These are phyloP conservation scores for Trichoderma erinaceum DNA, from an alignment of 495 filamentous ascomycete species.

Conservation along the genomic window DNA sequence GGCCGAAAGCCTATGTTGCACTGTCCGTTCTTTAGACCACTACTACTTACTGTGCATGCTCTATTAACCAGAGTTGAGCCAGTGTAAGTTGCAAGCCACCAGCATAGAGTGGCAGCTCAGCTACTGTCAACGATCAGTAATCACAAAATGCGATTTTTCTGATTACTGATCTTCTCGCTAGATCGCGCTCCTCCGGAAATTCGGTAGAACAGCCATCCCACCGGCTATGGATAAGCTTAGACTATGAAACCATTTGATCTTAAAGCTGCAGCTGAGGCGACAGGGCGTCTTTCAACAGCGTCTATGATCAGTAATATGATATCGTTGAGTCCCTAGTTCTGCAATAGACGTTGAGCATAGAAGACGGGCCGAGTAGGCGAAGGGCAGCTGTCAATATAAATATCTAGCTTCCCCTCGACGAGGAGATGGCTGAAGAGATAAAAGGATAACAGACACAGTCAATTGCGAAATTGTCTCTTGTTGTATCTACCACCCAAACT, in stretches of 20 bases:
- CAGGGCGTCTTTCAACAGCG: not conserved
- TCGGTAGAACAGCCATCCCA: not conserved
- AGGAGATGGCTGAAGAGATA: not conserved
- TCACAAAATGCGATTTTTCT: not conserved
- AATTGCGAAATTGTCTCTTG: not conserved
- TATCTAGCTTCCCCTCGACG: not conserved
- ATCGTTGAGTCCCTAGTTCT: not conserved
- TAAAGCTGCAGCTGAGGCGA: not conserved
- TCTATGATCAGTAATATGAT: conserved; percentile 10
- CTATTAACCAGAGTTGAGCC: not conserved
- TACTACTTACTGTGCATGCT: not conserved
- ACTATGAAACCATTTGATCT: not conserved
- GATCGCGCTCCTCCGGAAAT: not conserved
- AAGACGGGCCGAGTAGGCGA: not conserved
- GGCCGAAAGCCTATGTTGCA: too few relatives aligned
- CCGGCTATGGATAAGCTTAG: not conserved
- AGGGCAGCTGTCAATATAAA: not conserved
- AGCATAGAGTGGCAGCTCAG: not conserved
- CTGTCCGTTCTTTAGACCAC: not conserved
- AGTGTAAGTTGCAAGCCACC: not conserved
- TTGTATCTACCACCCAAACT: not conserved
- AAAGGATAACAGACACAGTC: not conserved
- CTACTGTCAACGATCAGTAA: not conserved
- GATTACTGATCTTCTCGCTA: not conserved
- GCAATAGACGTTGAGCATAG: not conserved